These are phyloP conservation scores for Pistacia integerrima DNA, from an alignment of 345 rosid species.

Conservation along the genomic window DNA sequence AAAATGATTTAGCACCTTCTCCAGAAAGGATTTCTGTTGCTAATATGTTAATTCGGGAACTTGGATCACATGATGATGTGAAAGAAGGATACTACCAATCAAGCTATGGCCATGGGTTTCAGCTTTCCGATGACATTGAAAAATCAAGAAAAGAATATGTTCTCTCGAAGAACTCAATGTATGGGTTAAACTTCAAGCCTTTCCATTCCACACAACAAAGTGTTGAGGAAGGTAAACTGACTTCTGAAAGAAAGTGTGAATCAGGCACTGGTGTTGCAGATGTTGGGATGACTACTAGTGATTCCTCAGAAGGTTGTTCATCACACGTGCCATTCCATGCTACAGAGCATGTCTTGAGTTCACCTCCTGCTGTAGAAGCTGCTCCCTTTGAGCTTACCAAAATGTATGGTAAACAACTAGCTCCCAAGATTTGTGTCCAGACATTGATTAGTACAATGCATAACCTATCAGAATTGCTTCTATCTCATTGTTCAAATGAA, in stretches of 20 bases:
- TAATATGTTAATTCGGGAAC: constrained; percentile 18
- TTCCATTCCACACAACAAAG: constrained; percentile 27
- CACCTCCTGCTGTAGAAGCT: constrained; percentile 40
- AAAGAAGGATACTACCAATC: constrained; percentile 23
- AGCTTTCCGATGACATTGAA: constrained; percentile 24
- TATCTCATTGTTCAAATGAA: constrained; percentile 55
- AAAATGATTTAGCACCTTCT: constrained; percentile 23
- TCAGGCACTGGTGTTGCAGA: constrained; percentile 21
- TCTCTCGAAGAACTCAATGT: constrained; percentile 24
- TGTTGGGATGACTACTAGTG: constrained; percentile 30
- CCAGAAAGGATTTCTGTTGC: constrained; percentile 21
- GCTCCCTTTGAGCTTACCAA: constrained; percentile 24
- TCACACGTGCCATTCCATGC: constrained; percentile 45
- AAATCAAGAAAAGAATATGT: constrained; percentile 24
- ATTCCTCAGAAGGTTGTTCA: constrained; percentile 32
- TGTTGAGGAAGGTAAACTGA: constrained; percentile 25
- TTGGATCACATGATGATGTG: constrained; percentile 22
- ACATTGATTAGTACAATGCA: constrained; percentile 55
- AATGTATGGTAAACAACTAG: constrained; percentile 24
- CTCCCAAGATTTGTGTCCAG: constrained; percentile 33
- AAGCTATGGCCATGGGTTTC: constrained; percentile 21
- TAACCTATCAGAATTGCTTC: constrained; percentile 74
- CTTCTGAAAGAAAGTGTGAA: constrained; percentile 25
- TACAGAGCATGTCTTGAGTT: constrained; percentile 28
- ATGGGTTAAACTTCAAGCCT: constrained; percentile 29